Base-by-base conservation (phyloP, 495 filamentous ascomycete species). In the Astrothelium macrocarpum region DNA sequence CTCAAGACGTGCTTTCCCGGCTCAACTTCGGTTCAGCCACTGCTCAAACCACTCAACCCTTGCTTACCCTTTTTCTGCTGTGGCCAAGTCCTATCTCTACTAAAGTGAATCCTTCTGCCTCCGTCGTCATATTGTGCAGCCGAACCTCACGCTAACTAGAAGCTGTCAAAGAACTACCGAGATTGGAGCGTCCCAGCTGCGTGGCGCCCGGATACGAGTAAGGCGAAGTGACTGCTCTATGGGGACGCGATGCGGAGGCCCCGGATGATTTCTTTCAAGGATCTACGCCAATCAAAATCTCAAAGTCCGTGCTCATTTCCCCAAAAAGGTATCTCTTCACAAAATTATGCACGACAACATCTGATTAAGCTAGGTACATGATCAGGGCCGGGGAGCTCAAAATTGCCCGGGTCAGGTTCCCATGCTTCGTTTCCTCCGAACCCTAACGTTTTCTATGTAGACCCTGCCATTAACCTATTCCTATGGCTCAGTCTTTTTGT, bases 1-100 rank as follows among this genome's bases (percentile, higher is more conserved):
- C 16, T 7, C 36, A 16, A 7, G 36, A 7, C 7, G 36, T 39
- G 36, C 7, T 67, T 70, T 26, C 70, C n/a, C 45, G 45, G 45
- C 45, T 49, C 20, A 56, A 28, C 49, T 29, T 29, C 49, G 49
- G 49, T 16, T 56, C n/a, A 56, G 45, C 11, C n/a, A 14, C 14
- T 49, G 45, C 14, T 49, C n/a, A 20, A 29, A 9, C 7, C 49
- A 20, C 25, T 56, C 49, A 56, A 29, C 25, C n/a, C 29, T 25
- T 29, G 49, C 49, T 56, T 16, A 29, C n/a, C 23, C 49, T 56
- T 11, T 4, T 25, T 56, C 49, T 56, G 20, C 25, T 11, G 49
- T 29, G 5, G 25, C 25, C 29, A 5, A 26, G 1, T 28, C 25
- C 20, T 25, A 56, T 29, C 49, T 56, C 49, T 29, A 16, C 29